Evolutionary conservation across 1,284 basidiomycete species (phyloP).

Genomic region (Termitomyces sp.): DNA sequence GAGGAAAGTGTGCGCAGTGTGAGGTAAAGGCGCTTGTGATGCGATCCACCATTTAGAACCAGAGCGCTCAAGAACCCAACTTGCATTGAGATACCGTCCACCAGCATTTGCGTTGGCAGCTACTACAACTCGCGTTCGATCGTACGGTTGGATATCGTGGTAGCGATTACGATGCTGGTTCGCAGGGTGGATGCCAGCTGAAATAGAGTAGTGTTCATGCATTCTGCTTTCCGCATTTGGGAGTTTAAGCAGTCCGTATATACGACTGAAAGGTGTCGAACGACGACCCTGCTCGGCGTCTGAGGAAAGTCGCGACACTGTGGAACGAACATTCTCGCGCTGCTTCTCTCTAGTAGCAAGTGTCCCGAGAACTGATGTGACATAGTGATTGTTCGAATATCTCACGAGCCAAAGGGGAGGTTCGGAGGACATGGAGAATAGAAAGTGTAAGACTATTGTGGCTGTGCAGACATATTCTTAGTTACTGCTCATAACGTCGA

Average conservation of each 20-base stretch:
- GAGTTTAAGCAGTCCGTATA: background rate
- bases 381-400: slow-evolving; percentile 20
- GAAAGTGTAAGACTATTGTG: slow-evolving; percentile 5
- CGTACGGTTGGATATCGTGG: slow-evolving; percentile 67
- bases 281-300: background rate
- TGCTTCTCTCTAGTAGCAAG: slow-evolving; percentile 39
- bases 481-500: slow-evolving; percentile 5
- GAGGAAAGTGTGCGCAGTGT: slow-evolving; percentile 70
- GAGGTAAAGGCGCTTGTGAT: slow-evolving; percentile 70
- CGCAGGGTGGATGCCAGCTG: slow-evolving; percentile 37
- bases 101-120: slow-evolving; percentile 19
- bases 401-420: slow-evolving; percentile 20
- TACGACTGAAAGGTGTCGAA: background rate
- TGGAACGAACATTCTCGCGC: slow-evolving; percentile 25
- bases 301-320: background rate
- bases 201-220: slow-evolving; percentile 46
- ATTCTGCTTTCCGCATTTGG: background rate
- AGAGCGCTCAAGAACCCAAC: slow-evolving; percentile 69
- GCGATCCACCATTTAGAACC: slow-evolving; percentile 81
- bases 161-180: slow-evolving; percentile 65
- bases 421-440: slow-evolving; percentile 1
- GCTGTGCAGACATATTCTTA: slow-evolving; percentile 6
- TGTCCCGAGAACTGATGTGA: slow-evolving; percentile 27
- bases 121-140: slow-evolving; percentile 66
- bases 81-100: slow-evolving; percentile 75